These are phyloP conservation scores for Hagleromyces aurorensis DNA, from an alignment of 805 yeast species.

Conservation along the genomic window DNA sequence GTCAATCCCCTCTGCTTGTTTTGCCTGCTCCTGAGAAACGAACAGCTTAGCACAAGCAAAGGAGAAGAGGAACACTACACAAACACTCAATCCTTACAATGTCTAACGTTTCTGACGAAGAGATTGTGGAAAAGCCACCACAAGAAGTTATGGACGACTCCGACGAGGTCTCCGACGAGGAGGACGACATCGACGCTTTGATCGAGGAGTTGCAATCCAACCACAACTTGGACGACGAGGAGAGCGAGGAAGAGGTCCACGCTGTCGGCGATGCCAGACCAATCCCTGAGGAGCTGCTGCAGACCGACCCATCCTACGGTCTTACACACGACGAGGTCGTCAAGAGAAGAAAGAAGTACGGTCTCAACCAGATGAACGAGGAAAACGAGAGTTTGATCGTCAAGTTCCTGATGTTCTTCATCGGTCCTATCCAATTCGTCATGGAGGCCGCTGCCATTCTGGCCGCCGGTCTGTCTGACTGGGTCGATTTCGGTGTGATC, in stretches of 20 bases:
- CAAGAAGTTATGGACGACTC: constrained; percentile 45
- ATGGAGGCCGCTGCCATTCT: constrained; percentile 95
- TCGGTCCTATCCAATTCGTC: constrained; percentile 94
- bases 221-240: constrained; percentile 43
- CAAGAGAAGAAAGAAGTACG: constrained; percentile 83
- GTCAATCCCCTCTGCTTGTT: too few relatives aligned
- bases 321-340: constrained; percentile 67
- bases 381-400: constrained; percentile 72
- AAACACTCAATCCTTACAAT: too few relatives aligned
- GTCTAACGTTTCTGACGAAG: constrained; percentile 9
- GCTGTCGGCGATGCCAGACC: constrained; percentile 60
- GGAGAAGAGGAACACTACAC: too few relatives aligned
- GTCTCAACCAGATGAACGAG: constrained; percentile 86
- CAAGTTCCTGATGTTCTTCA: constrained; percentile 79
- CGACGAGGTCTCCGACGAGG: constrained; percentile 50
- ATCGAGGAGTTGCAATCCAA: constrained; percentile 69
- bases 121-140: constrained; percentile 44
- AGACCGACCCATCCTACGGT: constrained; percentile 76
- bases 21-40: too few relatives aligned
- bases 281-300: constrained; percentile 78
- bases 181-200: constrained; percentile 65
- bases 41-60: too few relatives aligned
- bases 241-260: constrained; percentile 42
- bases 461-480: constrained; percentile 95
- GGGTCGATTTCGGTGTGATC: constrained; percentile 99